A percentile compares a stretch with the other conserved stretches of the same genome.
Evolutionary conservation across 306 rosid species (phyloP).

Genomic region (Trifolium fragiferum): DNA sequence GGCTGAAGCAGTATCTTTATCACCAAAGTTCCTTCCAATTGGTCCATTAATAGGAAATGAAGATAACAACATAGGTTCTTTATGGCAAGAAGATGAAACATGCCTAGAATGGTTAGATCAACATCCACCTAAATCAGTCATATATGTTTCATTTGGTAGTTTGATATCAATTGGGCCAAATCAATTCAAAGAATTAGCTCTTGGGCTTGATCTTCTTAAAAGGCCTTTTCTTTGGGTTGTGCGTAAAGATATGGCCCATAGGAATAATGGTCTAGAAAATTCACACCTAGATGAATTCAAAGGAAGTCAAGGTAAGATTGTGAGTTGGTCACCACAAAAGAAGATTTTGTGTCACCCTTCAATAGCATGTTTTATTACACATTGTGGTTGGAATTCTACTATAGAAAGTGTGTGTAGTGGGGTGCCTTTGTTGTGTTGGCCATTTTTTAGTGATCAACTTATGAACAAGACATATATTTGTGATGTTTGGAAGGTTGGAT

Average conservation of each 20-base stretch:
- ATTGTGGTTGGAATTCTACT: conserved; percentile 72
- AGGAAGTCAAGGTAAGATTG: conserved; percentile 47
- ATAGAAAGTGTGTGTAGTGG: conserved; percentile 58
- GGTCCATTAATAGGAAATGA: conserved; percentile 46
- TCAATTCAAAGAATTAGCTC: conserved; percentile 52
- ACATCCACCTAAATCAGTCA: conserved; percentile 43
- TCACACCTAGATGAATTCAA: conserved; percentile 41
- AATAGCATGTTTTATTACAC: conserved; percentile 54
- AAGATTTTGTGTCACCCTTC: conserved; percentile 46
- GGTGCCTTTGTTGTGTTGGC: conserved; percentile 66
- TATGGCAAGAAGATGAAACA: conserved; percentile 40
- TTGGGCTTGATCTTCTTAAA: conserved; percentile 43
- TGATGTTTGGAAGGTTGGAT: conserved; percentile 64
- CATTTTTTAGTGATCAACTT: conserved; percentile 56
- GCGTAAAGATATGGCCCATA: conserved; percentile 1
- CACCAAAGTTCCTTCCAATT: conserved; percentile 47
- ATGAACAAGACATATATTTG: conserved; percentile 53
- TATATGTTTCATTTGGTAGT: conserved; percentile 54
- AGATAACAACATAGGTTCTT: neutral
- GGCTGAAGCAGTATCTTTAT: conserved; percentile 35
- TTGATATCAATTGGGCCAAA: conserved; percentile 16
- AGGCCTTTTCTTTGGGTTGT: conserved; percentile 53
- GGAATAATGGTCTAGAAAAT: neutral
- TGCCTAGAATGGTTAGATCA: conserved; percentile 49
- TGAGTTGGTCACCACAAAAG: conserved; percentile 64